A percentile compares a stretch with the other conserved stretches of the same genome.
Evolutionary conservation across 441 rosid genomes (phyloP).

Genomic region (Biscutella laevigata): DNA sequence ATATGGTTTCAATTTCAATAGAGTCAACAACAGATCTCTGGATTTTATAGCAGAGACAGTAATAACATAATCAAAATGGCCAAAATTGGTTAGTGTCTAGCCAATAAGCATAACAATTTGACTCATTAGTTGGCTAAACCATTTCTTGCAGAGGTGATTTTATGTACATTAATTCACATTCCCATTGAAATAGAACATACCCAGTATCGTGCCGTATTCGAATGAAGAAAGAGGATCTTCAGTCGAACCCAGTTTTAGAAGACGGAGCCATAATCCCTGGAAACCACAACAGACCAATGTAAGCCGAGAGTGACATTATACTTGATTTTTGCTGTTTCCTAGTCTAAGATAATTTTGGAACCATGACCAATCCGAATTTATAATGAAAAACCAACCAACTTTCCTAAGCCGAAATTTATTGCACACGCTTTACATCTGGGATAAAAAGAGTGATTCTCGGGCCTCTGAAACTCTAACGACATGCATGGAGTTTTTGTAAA

Average conservation of each 20-base stretch:
- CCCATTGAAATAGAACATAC: constrained; percentile 34
- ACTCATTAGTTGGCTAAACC: not conserved
- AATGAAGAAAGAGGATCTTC: constrained; percentile 99
- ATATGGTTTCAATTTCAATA: constrained; percentile 20
- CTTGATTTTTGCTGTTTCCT: constrained; percentile 2
- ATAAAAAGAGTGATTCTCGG: not conserved
- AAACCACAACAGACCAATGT: constrained; percentile 17
- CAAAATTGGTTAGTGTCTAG: not conserved
- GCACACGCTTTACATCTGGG: not conserved
- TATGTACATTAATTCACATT: constrained; percentile 8
- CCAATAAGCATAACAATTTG: constrained; percentile 3
- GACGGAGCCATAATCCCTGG: constrained; percentile 96
- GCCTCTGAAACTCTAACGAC: not conserved
- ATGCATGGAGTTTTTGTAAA: not conserved
- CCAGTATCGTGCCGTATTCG: constrained; percentile 93
- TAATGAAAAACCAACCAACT: constrained; percentile 1
- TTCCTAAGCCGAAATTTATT: not conserved
- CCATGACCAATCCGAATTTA: not conserved
- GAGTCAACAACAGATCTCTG: constrained; percentile 15
- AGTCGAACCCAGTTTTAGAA: constrained; percentile 73
- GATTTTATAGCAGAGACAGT: constrained; percentile 9
- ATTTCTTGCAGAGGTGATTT: not conserved
- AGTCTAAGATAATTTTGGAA: not conserved
- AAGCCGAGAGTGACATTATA: constrained; percentile 9
- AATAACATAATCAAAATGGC: constrained; percentile 58